Base-by-base conservation (phyloP, 2,329 filamentous ascomycete genomes). In the Nannizzia gypsea region DNA sequence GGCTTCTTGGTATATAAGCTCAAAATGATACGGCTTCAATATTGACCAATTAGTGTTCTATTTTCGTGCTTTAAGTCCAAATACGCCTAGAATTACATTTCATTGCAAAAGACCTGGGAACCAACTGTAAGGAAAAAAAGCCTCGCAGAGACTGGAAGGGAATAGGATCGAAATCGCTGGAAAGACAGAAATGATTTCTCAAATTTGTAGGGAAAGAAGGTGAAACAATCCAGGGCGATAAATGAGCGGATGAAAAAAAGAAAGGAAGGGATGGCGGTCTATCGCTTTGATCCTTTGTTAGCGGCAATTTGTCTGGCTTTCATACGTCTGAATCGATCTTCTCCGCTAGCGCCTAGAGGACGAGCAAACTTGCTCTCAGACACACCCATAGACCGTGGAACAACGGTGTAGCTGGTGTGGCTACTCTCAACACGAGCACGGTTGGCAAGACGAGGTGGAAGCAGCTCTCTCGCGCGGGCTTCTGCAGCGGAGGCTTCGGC, bases 381-480 rank as follows among this genome's bases (percentile, higher is more conserved):
- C 13, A 76, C 69, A 57, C 76, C 70, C 50, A 78, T 82, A 69
- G 78, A 82, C 68, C 79, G 80, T n/a, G 83, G 83, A 55, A 82
- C 83, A 64, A 86, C 78, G 3, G 78, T 83, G 68, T 86, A 86
- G 22, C 79, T 83, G 56, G 80, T 80, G 38, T 81, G 76, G n/a
- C 78, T 80, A 54, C 77, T 77, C 64, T 85, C 79, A 63, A 82
- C 77, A 61, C 82, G 77, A 34, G 83, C 83, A 66, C 83, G 78
- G 65, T 84, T 83, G 64, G 76, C 77, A 38, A 77, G 71, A 57
- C 75, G 76, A 20, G 80, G 80, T 52, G 76, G 77, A 62, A 80
- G 79, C 62, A 83, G 75, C 42, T 74, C 76, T 67, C 76, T 73
- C 65, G 79, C 76, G 64, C 81, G 73, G 65, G 78, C 76, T 65